A percentile compares a stretch with the other conserved stretches of the same genome.
Conservation (phyloP, 2,329 filamentous ascomycete genomes). For the Claviceps paspali region DNA sequence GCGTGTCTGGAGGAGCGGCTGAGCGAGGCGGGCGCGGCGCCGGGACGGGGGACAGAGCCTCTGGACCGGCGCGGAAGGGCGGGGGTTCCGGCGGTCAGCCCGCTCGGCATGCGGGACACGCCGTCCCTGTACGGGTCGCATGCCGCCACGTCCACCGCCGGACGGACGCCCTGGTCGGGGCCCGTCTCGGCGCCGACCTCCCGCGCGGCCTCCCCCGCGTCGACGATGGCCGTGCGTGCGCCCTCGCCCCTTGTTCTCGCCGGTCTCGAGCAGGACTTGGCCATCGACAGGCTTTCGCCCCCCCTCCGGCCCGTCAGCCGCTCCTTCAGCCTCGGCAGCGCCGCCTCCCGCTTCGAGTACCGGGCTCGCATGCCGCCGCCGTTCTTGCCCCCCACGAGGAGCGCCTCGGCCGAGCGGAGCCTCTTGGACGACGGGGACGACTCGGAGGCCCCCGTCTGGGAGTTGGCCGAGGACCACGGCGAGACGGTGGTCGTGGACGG, state of each 20-base stretch:
- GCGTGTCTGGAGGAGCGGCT: conserved; percentile 38
- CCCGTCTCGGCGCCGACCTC: conserved; percentile 11
- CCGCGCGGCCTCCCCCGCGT: conserved; percentile 14
- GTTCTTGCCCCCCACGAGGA: conserved; percentile 21
- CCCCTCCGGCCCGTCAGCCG: conserved; percentile 19
- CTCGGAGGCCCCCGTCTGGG: conserved; percentile 15
- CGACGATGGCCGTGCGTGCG: conserved; percentile 13
- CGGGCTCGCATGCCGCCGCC: conserved; percentile 17
- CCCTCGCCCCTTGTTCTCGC: conserved; percentile 20
- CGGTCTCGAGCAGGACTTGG: conserved; percentile 23
- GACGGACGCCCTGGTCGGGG: too few species aligned
- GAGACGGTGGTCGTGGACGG: conserved; percentile 18
- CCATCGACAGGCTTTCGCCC: conserved; percentile 22
- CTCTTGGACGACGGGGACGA: conserved; percentile 10
- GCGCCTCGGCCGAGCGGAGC: conserved; percentile 10
- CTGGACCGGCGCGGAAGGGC: conserved; percentile 15
- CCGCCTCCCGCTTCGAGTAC: conserved; percentile 16
- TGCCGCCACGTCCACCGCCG: too few species aligned
- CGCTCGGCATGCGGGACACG: conserved; percentile 18
- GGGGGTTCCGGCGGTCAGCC: conserved; percentile 12
- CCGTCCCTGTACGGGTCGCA: conserved; percentile 6
- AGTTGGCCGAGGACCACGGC: conserved; percentile 10
- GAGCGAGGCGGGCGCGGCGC: conserved; percentile 20
- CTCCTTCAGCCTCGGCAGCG: conserved; percentile 20
- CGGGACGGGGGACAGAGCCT: conserved; percentile 15